Percentiles rank a stretch among this genome's conserved stretches.
phyloP scores from a whole-genome alignment of 1,139 yeast species.

The Nakaseomyces nivariensis region DNA sequence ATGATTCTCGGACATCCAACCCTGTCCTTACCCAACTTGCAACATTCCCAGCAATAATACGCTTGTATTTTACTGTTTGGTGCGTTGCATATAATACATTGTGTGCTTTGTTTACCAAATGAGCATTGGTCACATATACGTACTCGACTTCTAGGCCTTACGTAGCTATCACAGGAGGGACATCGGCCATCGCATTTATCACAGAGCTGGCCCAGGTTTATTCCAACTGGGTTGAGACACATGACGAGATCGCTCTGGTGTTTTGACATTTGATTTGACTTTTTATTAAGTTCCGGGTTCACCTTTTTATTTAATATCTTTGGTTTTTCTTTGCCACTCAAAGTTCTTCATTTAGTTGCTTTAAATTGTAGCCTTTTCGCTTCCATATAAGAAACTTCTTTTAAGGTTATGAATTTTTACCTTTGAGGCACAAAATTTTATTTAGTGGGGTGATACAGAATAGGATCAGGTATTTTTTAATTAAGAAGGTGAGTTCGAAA shows the following conservation, averaged over 20 bases:
- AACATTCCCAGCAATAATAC: slow-evolving; percentile 81
- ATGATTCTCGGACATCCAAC: slow-evolving; percentile 89
- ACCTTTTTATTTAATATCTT: not conserved
- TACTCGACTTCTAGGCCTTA: slow-evolving; percentile 63
- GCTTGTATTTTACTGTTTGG: slow-evolving; percentile 51
- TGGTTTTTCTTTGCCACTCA: slow-evolving; percentile 8
- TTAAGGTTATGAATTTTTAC: too few relatives aligned
- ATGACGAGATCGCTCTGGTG: slow-evolving; percentile 81
- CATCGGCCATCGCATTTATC: slow-evolving; percentile 86
- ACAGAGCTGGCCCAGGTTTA: slow-evolving; percentile 59
- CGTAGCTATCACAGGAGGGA: slow-evolving; percentile 83
- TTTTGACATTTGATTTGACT: slow-evolving; percentile 56
- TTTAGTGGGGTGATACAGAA: too few relatives aligned
- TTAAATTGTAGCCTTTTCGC: not conserved
- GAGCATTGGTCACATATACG: slow-evolving; percentile 82
- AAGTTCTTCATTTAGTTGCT: too few relatives aligned
- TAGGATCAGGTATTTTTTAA: too few relatives aligned
- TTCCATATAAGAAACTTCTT: not conserved
- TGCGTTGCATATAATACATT: slow-evolving; percentile 67
- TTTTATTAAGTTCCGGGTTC: not conserved
- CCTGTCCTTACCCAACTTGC: slow-evolving; percentile 64
- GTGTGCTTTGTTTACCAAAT: slow-evolving; percentile 51
- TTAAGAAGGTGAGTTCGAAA: too few relatives aligned
- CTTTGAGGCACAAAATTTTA: too few relatives aligned
- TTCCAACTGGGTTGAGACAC: slow-evolving; percentile 84